Evolutionary conservation across 805 yeast genomes (phyloP), one percentile per base, ranked within the genome.

Genomic region (Hanseniaspora taiwanica): DNA sequence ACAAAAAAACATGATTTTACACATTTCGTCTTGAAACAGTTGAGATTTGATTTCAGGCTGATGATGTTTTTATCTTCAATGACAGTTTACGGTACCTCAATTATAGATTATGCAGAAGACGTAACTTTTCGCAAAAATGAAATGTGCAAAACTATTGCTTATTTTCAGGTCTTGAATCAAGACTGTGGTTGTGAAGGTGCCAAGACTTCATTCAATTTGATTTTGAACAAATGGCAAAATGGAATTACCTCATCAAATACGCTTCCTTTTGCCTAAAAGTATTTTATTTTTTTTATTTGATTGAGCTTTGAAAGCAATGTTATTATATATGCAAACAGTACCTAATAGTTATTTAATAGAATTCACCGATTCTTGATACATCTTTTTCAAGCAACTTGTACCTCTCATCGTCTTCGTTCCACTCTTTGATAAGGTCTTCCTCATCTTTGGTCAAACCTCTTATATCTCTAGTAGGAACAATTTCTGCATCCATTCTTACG

Each of bases 401-500:
- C 38, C 71, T 53, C 47, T 65, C 60, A 37, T 55, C 52, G 37
- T 66, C 66, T 44, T 53, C 48, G 41, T 54, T 56, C 34, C 54
- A 39, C 39, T 57, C 62, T 23, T 48, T 43, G 14, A 69, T 56
- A 18, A 50, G 44, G 25, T 61, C 63, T 36, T 56, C 58, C 46
- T 69, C 74, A 36, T 66, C 71, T 34, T 63, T 58, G 1, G 68
- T 65, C 27, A 69, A 46, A 29, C 61, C 44, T 20, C 38, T 40
- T 12, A 68, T 48, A 44, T 64, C 68, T 33, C 53, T 55, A 6
- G 59, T 58, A 1, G 96, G 96, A 2, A 96, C 96, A 6, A 84
- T 74, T 46, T 83, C 89, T 45, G 71, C 78, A 44, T 62, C 66
- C 94, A 87, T 85, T 48, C 83, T 81, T 7, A 91, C 97, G 49